Base-by-base conservation (phyloP, 495 filamentous ascomycete genomes). In the Letharia lupina region DNA sequence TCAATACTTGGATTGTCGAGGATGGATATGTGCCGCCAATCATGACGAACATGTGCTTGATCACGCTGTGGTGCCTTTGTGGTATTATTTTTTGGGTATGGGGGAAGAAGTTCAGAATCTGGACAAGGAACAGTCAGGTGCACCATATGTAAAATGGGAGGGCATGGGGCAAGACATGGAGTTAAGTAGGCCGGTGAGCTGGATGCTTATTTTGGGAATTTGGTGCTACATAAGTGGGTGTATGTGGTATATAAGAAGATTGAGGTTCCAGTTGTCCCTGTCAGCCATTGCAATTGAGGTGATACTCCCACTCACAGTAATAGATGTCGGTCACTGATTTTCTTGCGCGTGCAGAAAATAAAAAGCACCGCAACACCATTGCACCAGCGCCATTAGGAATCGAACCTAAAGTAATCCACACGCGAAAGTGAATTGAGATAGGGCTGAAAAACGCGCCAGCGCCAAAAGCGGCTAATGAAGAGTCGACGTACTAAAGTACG, bases 81-180 rank as follows among this genome's bases (percentile, higher is more conserved):
- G 82, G 78, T 5, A 76, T 85, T 35, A 68, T 83, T 18, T 85
- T 84, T 70, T 86, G 81, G 70, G 81, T 75, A 64, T 80, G 77
- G 63, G 84, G 83, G 5, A 87, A 87, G 78, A 79, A 71, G 12
- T 81, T 84, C 65, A 70, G 84, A 59, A 78, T 77, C 66, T 83
- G 78, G 80, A 83, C 79, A 3, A 82, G 74, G 67, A 79, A 83
- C 62, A 81, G 77, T 28, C 78, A 73, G 35, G 81, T 86, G 40
- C 83, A 87, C 73, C 73, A 67, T 50, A 78, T 85, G 80, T 84
- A 75, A 62, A 48, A 16, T 31, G 60, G n/a, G 54, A 39, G 35
- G 8, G 58, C 0, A 35, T 18, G 15, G 20, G 62, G 47, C n/a
- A 56, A 39, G 23, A 28, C 23, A 28, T 28, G 8, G 57, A 60